A percentile compares a stretch with the other conserved stretches of the same genome.
phyloP scores from a whole-genome alignment of 805 yeast genomes.

The Tetrapisispora phaffii region DNA sequence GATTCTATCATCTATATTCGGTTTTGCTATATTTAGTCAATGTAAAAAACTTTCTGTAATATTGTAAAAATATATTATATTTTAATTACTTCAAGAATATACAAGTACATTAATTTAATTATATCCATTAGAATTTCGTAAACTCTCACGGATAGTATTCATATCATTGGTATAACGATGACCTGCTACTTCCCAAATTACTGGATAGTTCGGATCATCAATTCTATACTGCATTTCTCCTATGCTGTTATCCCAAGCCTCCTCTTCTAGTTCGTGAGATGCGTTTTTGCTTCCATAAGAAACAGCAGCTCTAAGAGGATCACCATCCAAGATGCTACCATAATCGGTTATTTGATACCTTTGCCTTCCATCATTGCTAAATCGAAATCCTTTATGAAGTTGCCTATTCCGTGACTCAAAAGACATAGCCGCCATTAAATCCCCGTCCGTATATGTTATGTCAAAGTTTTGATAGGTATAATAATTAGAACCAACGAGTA shows the following conservation, averaged over 20 bases:
- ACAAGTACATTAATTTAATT: not conserved
- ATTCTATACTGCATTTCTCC: constrained; percentile 20
- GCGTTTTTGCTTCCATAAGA: not conserved
- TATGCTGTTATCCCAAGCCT: constrained; percentile 21
- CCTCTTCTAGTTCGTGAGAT: constrained; percentile 5
- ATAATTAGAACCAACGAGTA: constrained; percentile 52
- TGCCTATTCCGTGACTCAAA: constrained; percentile 55
- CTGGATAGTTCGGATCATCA: constrained; percentile 28
- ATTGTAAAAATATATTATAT: not conserved
- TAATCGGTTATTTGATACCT: constrained; percentile 63
- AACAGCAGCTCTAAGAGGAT: not conserved
- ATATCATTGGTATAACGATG: constrained; percentile 21
- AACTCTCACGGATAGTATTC: constrained; percentile 10
- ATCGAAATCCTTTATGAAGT: constrained; percentile 74
- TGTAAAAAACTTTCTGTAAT: too few relatives aligned
- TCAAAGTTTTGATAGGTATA: constrained; percentile 81
- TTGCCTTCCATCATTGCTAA: constrained; percentile 63
- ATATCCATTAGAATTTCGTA: too few relatives aligned
- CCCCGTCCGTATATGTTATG: constrained; percentile 48
- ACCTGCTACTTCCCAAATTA: constrained; percentile 22
- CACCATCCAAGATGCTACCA: constrained; percentile 9
- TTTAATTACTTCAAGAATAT: not conserved
- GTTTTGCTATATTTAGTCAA: not conserved
- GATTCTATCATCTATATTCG: not conserved
- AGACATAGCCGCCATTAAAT: constrained; percentile 54